Percentiles rank a stretch among this genome's conserved stretches.
Evolutionary conservation across 352 stramenopile species (phyloP).

Genomic region (Lagenidium giganteum): DNA sequence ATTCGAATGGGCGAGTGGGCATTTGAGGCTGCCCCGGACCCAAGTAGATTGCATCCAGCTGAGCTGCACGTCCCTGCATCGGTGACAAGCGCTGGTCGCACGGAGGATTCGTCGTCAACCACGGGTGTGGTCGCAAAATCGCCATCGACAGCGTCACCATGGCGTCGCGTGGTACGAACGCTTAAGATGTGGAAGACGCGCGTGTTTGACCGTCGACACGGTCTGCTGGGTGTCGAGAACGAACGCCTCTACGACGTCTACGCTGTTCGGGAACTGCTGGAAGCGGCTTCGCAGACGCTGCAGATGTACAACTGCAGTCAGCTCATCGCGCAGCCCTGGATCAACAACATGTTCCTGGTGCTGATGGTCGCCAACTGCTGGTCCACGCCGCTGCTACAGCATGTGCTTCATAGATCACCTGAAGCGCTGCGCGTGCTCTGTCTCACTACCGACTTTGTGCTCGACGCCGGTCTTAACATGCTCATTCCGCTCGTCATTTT

Average conservation of each 20-base stretch:
- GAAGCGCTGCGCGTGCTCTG: not conserved
- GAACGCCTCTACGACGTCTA: not conserved
- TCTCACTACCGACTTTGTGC: not conserved
- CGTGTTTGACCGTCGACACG: conserved; percentile 14
- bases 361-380: conserved; percentile 1
- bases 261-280: not conserved
- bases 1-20: conserved; percentile 16
- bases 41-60: too few relatives aligned
- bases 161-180: conserved; percentile 1
- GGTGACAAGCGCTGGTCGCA: too few relatives aligned
- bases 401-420: too few relatives aligned
- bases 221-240: conserved; percentile 16
- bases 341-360: not conserved
- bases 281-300: not conserved
- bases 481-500: not conserved
- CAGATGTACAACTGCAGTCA: not conserved
- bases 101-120: too few relatives aligned
- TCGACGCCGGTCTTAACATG: not conserved
- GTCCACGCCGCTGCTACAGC: not conserved
- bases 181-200: conserved; percentile 7
- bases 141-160: too few relatives aligned
- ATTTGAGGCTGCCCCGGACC: too few relatives aligned
- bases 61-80: conserved; percentile 2
- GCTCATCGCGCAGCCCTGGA: not conserved
- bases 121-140: not conserved